A percentile compares a stretch with the other conserved stretches of the same genome.
Evolutionary conservation across 108 stramenopile genomes (phyloP).

Genomic region (Skeletonema marinoi): DNA sequence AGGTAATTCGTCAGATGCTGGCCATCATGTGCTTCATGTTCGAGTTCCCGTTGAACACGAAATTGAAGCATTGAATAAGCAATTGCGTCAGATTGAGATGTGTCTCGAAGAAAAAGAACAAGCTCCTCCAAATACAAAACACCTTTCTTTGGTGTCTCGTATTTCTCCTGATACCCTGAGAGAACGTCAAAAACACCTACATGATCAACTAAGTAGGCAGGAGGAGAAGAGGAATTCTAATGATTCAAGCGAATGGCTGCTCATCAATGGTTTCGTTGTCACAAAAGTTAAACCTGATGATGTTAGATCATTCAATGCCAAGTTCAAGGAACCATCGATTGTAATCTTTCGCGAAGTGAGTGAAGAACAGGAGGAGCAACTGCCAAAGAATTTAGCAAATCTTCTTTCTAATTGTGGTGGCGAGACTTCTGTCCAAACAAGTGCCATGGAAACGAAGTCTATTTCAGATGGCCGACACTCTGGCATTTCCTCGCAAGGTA

Average conservation of each 20-base stretch:
- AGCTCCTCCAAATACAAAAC: neutral
- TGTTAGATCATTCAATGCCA: conserved; percentile 73
- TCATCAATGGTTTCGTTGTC: conserved; percentile 82
- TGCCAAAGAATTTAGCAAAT: neutral
- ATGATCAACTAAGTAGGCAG: conserved; percentile 30
- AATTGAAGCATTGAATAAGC: conserved; percentile 34
- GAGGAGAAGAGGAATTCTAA: conserved; percentile 8
- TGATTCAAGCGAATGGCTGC: conserved; percentile 62
- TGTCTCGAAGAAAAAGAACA: conserved; percentile 27
- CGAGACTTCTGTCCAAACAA: conserved; percentile 28
- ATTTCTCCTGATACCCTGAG: conserved; percentile 14
- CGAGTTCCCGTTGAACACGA: conserved; percentile 53
- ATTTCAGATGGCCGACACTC: conserved; percentile 44
- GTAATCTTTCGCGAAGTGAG: conserved; percentile 33
- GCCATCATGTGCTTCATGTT: conserved; percentile 81
- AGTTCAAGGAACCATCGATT: conserved; percentile 77
- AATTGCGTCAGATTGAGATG: conserved; percentile 33
- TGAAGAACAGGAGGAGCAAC: conserved; percentile 6
- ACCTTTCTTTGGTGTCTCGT: conserved; percentile 22
- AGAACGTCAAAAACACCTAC: conserved; percentile 23
- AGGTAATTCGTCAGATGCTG: conserved; percentile 15
- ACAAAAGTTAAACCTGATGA: conserved; percentile 61
- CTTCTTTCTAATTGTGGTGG: neutral
- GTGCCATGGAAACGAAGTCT: conserved; percentile 69
- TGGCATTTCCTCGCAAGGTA: conserved; percentile 15